Evolutionary conservation across 345 rosid genomes (phyloP), one percentile per base, ranked within the genome.

Genomic region (Orychophragmus violaceus): DNA sequence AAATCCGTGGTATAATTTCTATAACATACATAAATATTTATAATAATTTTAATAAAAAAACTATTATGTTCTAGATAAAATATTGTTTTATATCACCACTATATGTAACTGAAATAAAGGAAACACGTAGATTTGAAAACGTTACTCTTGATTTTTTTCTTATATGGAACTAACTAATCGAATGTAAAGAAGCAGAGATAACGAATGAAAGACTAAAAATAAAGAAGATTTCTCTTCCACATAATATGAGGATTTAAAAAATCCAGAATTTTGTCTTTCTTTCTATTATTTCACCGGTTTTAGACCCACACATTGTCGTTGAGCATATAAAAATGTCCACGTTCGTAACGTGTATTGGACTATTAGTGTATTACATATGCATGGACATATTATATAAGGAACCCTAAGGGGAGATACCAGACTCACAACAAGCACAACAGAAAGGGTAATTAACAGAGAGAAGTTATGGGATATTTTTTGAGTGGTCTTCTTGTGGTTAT

Each of bases 391-490:
- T 59, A 61, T 23, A 58, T 57, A 58, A 51, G 44, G 6, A 27
- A 37, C 39, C 42, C 37, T 45, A 56, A 12, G 57, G 58, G 19
- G 65, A 17, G 50, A 25, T 13, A 69, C 44, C 36, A 18, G 55
- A 57, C 48, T 56, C 44, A 45, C 55, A 3, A 67, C 6, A 68
- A 49, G 8, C 41, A 14, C 13, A 59, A 1, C 18, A 59, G 18
- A 69, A 59, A 60, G 23, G 30, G 17, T 32, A 22, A 58, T 0
- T 33, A 4, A 23, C 27, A 55, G 70, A 2, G 30, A 56, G 21
- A 72, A 64, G 65, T 22, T 33, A 72, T 72, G 76, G 57, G 64
- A 56, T 19, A 28, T 32, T 54, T 65, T 27, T 62, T 71, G 5
- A 23, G 51, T 18, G 23, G 10, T 50, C 51, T 71, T 30, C 25